Conservation (phyloP, 208 protist genomes). For the Trypanosoma cruzi region DNA sequence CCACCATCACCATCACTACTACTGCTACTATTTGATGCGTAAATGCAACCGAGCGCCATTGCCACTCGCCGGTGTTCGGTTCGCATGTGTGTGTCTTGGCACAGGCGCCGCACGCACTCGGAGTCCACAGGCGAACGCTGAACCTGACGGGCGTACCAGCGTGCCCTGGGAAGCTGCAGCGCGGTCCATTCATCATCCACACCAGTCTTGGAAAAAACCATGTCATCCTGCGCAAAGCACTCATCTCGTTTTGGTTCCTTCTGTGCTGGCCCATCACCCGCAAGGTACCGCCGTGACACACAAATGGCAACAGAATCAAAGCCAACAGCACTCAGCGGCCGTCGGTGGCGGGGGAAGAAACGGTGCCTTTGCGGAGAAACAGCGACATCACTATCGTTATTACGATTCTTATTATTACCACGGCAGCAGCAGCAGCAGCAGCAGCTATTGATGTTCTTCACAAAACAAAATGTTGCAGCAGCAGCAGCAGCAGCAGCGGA, state of each 20-base stretch:
- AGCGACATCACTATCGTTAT: background rate
- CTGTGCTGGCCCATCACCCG: background rate
- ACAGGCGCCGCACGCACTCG: slow-evolving; percentile 9
- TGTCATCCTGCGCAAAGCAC: background rate
- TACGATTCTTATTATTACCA: no score
- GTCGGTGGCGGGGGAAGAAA: background rate
- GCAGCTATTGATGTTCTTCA: background rate
- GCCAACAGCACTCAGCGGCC: background rate
- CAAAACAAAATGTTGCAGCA: no score
- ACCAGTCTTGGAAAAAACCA: background rate
- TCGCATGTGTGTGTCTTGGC: slow-evolving; percentile 6
- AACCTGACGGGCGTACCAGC: slow-evolving; percentile 21
- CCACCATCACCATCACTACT: background rate
- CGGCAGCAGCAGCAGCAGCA: no score
- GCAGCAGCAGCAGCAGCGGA: background rate
- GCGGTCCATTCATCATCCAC: background rate
- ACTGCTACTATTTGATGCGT: background rate
- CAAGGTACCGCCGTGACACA: slow-evolving; percentile 3
- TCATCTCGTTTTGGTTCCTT: background rate
- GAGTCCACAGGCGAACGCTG: slow-evolving; percentile 11
- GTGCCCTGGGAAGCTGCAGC: background rate
- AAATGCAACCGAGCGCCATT: slow-evolving; percentile 13
- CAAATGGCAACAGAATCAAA: background rate
- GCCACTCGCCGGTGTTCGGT: background rate
- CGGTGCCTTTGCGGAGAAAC: background rate